Conservation (phyloP, 2,329 filamentous ascomycete species). For the Aspergillus thermomutatus region DNA sequence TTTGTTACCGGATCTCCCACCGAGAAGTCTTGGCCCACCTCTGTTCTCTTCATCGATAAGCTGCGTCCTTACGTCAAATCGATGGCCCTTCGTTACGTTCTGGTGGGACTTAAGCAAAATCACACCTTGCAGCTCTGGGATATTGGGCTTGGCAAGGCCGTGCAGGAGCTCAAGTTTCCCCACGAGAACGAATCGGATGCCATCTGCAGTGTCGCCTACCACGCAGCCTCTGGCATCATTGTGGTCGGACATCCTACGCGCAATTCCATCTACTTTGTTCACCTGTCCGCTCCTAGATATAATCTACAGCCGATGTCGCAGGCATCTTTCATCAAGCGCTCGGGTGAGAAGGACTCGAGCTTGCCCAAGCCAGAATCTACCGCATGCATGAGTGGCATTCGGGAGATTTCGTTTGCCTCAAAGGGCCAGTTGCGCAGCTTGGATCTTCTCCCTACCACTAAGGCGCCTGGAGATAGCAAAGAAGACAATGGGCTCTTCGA, state of each 20-base stretch:
- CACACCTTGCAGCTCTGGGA: constrained; percentile 99
- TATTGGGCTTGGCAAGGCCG: constrained; percentile 87
- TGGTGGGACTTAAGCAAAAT: constrained; percentile 98
- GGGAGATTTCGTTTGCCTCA: constrained; percentile 87
- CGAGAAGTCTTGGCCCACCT: constrained; percentile 96
- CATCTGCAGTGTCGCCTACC: constrained; percentile 96
- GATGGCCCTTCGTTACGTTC: constrained; percentile 86
- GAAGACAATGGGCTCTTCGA: constrained; percentile 82
- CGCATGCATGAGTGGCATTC: constrained; percentile 93
- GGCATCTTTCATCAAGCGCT: constrained; percentile 77
- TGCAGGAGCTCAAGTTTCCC: constrained; percentile 94
- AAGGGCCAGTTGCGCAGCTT: constrained; percentile 85
- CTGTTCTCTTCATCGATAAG: constrained; percentile 94
- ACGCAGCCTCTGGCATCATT: constrained; percentile 87
- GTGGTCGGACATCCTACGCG: constrained; percentile 92
- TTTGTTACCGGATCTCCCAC: constrained; percentile 80
- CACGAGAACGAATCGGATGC: constrained; percentile 95
- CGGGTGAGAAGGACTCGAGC: constrained; percentile 67
- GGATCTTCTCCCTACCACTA: constrained; percentile 73
- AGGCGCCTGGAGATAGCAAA: constrained; percentile 46
- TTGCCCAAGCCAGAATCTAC: constrained; percentile 88
- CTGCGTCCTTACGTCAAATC: constrained; percentile 87
- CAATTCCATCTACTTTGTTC: constrained; percentile 96
- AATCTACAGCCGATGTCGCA: constrained; percentile 76
- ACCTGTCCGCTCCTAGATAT: constrained; percentile 92